Conservation (phyloP, 2,329 filamentous ascomycete species). For the Ophiostoma montium region DNA sequence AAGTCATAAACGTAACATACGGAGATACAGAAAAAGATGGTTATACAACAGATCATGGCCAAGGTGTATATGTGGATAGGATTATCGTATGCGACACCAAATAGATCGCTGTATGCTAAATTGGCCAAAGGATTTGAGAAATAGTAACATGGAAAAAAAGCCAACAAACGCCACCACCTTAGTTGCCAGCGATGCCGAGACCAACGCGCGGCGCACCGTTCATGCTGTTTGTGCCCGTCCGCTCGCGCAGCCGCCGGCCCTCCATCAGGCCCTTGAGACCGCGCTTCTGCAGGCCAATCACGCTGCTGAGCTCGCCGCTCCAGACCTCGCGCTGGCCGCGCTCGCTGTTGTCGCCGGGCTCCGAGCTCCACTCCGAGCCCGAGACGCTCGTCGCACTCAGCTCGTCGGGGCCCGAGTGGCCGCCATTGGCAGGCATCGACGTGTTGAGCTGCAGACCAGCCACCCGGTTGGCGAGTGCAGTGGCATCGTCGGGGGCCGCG, state of each 20-base stretch:
- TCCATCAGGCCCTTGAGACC: slow-evolving; percentile 91
- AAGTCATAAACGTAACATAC: too few species aligned
- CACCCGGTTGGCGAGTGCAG: slow-evolving; percentile 21
- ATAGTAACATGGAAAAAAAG: not conserved
- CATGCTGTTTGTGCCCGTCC: slow-evolving; percentile 32
- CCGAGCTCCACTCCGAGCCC: slow-evolving; percentile 42
- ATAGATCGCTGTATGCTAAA: not conserved
- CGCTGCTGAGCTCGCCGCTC: slow-evolving; percentile 68
- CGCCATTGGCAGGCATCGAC: slow-evolving; percentile 19
- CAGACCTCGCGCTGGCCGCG: slow-evolving; percentile 52
- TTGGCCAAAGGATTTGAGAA: not conserved
- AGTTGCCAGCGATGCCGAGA: slow-evolving; percentile 12
- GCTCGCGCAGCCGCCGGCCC: slow-evolving; percentile 69
- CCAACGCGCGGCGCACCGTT: slow-evolving; percentile 7
- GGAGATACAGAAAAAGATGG: too few species aligned
- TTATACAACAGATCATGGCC: too few species aligned
- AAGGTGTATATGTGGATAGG: too few species aligned
- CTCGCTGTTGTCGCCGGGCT: slow-evolving; percentile 36
- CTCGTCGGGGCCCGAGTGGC: slow-evolving; percentile 31
- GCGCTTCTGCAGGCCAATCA: slow-evolving; percentile 90
- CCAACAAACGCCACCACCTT: not conserved
- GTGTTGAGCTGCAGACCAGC: slow-evolving; percentile 36
- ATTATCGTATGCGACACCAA: too few species aligned
- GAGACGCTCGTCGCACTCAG: slow-evolving; percentile 37
- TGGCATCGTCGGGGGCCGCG: slow-evolving; percentile 13